These are phyloP conservation scores for Ogataea pilisensis DNA, from an alignment of 805 yeast genomes.

Conservation along the genomic window DNA sequence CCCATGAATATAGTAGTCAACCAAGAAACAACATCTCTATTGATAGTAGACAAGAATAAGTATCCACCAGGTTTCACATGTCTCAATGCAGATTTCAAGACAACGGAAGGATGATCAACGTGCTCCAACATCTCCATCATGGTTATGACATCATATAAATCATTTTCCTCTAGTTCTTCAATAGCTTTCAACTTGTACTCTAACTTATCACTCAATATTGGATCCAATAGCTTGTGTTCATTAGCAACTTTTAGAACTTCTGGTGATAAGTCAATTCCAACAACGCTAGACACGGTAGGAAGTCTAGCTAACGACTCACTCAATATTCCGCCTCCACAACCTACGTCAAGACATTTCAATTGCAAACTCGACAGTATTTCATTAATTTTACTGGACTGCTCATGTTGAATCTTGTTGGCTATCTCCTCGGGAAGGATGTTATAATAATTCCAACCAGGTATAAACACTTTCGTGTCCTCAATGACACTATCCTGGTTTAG, in stretches of 20 bases:
- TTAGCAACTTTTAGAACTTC: constrained; percentile 82
- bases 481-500: constrained; percentile 37
- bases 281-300: constrained; percentile 55
- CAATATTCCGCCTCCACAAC: constrained; percentile 98
- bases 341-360: constrained; percentile 72
- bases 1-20: constrained; percentile 90
- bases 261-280: constrained; percentile 80
- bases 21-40: constrained; percentile 83
- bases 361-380: constrained; percentile 33
- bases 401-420: constrained; percentile 40
- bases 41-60: constrained; percentile 85
- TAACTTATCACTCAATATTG: constrained; percentile 45
- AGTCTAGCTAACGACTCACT: constrained; percentile 84
- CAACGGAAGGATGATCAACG: constrained; percentile 77
- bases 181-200: constrained; percentile 58
- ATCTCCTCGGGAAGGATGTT: constrained; percentile 62
- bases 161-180: constrained; percentile 47
- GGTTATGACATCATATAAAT: constrained; percentile 71
- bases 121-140: constrained; percentile 96
- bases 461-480: constrained; percentile 47
- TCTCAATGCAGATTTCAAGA: constrained; percentile 61
- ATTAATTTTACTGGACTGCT: constrained; percentile 46
- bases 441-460: constrained; percentile 68
- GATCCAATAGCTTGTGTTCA: constrained; percentile 64
- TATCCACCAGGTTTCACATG: constrained; percentile 79